Conservation (phyloP, 2,329 filamentous ascomycete genomes). For the Ceratocystis eucalypticola region DNA sequence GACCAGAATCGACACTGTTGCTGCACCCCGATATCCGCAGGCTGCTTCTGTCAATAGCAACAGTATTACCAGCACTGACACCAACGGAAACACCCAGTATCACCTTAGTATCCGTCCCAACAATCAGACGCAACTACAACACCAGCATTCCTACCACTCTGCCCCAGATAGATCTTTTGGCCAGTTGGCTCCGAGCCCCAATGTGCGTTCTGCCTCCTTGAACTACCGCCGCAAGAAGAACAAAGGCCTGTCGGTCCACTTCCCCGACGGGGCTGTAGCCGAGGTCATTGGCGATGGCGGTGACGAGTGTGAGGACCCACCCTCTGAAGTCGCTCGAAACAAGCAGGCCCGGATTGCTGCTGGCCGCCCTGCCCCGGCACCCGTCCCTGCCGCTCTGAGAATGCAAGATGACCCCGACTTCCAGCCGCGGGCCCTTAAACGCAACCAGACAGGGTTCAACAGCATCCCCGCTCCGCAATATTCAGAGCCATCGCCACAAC, state of each 20-base stretch:
- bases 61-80: not conserved
- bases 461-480: not conserved
- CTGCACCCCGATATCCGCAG: conserved; percentile 42
- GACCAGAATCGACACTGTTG: conserved; percentile 42
- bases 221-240: conserved; percentile 34
- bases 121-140: conserved; percentile 8
- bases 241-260: conserved; percentile 62
- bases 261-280: conserved; percentile 51
- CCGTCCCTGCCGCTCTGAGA: conserved; percentile 11
- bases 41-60: conserved; percentile 24
- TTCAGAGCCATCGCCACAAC: conserved; percentile 22
- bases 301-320: conserved; percentile 65
- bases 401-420: conserved; percentile 32
- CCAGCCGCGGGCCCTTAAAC: conserved; percentile 39
- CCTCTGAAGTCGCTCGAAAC: conserved; percentile 53
- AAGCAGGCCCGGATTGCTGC: conserved; percentile 29
- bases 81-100: conserved; percentile 1
- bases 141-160: conserved; percentile 24
- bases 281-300: conserved; percentile 84
- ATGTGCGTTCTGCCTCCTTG: conserved; percentile 27
- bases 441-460: conserved; percentile 44
- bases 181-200: conserved; percentile 29
- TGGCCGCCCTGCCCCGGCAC: conserved; percentile 22
- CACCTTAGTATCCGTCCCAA: conserved; percentile 15
- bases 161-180: conserved; percentile 34